Evolutionary conservation across 1,284 basidiomycete species (phyloP), one percentile per base, ranked within the genome.

Genomic region (Termitomyces sp.): DNA sequence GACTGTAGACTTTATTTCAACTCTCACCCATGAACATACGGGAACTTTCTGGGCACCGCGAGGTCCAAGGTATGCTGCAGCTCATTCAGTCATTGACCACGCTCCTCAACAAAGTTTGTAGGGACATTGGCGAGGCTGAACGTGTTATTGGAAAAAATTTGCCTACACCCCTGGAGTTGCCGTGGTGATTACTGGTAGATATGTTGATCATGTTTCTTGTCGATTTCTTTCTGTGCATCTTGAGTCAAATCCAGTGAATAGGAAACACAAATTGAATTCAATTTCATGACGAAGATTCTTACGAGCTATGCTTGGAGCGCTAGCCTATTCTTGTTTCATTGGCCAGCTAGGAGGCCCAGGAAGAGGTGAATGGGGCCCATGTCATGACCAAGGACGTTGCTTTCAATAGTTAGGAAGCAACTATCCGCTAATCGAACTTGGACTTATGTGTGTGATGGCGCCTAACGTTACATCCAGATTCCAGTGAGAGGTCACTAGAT

Each of bases 41-140:
- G 77, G 77, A n/a, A 68, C 73, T 44, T 73, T 74, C 53, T 78
- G 74, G 75, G 77, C 77, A 9, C 76, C 76, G 9, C 65, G 70
- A 39, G 73, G 73, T 15, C 67, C 72, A 24, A 58, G 71, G 75
- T 77, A 50, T 56, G 69, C 67, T 1, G 2, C 10, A 30, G 6
- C 17, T 13, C 45, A 17, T 15, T 39, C 5, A 12, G 0, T 24
- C 6, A 12, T 2, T 38, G 0, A 19, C 15, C 5, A 1, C 5
- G 2, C 21, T 26, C 13, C 21, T 48, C 45, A 48, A 54, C 19
- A 13, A 9, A 13, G 3, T 12, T 17, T 19, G 48, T 53, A 72
- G 70, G 47, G 76, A 75, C 43, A 74, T 77, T 41, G 75, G 75
- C 0, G 73, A 75, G 56, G 76, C 75, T 8, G 71, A 77, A 55